phyloP scores from a whole-genome alignment of 108 stramenopile genomes.

The Skeletonema marinoi region DNA sequence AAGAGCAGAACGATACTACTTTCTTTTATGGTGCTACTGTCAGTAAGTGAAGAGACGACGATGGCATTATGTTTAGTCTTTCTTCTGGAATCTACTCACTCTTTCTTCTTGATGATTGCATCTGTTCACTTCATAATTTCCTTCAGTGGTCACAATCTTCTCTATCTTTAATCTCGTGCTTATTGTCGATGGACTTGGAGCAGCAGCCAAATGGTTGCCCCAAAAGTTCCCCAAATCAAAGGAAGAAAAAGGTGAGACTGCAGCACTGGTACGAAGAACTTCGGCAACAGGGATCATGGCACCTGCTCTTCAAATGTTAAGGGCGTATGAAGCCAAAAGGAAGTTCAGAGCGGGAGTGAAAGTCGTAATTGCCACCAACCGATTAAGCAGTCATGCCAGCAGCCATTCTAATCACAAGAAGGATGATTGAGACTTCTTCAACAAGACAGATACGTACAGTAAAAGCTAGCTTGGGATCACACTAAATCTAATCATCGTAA shows the following conservation, averaged over 20 bases:
- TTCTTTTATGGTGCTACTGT: constrained; percentile 13
- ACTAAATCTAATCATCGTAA: no score
- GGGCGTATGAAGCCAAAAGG: neutral
- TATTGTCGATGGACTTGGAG: neutral
- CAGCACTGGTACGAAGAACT: neutral
- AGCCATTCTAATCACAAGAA: no score
- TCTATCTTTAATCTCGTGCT: neutral
- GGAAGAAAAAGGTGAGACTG: neutral
- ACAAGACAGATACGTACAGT: no score
- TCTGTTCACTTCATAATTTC: neutral
- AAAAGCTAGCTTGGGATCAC: no score
- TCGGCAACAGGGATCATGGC: neutral
- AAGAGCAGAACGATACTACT: constrained; percentile 7
- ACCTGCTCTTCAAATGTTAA: neutral
- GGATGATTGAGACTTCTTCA: no score
- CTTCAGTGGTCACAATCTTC: neutral
- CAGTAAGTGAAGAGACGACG: neutral
- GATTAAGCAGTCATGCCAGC: neutral
- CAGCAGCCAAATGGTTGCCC: neutral
- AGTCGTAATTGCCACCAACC: neutral
- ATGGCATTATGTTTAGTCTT: neutral
- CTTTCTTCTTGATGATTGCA: neutral
- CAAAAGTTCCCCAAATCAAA: neutral
- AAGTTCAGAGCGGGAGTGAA: constrained; percentile 12
- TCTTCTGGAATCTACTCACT: neutral